Percentiles rank a stretch among this genome's conserved stretches.
Conservation (phyloP, 805 yeast genomes). For the Debaryomyces prosopidis region DNA sequence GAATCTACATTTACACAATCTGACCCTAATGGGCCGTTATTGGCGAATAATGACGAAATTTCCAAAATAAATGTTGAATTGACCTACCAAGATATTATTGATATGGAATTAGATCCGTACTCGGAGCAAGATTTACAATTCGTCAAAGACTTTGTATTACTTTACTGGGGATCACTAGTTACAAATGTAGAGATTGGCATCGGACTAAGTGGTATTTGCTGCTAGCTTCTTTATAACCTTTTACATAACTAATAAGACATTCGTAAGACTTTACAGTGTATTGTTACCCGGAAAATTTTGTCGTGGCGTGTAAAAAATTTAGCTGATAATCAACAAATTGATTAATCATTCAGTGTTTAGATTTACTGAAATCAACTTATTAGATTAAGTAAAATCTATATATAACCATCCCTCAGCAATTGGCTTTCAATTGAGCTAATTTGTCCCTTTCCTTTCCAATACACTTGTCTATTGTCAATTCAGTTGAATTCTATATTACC, state of each 20-base stretch:
- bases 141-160: slow-evolving; percentile 32
- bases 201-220: slow-evolving; percentile 33
- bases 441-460: background rate
- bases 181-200: slow-evolving; percentile 34
- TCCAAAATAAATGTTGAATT: slow-evolving; percentile 26
- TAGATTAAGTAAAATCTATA: slow-evolving; percentile 1
- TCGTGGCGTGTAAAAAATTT: slow-evolving; percentile 5
- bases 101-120: slow-evolving; percentile 46
- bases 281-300: slow-evolving; percentile 5
- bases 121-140: slow-evolving; percentile 37
- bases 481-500: background rate
- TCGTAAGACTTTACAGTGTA: background rate
- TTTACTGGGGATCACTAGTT: slow-evolving; percentile 32
- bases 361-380: background rate
- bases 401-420: background rate
- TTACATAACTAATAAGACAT: too few species aligned
- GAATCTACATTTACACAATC: slow-evolving; percentile 1
- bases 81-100: slow-evolving; percentile 41
- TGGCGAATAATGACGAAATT: background rate
- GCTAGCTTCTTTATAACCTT: slow-evolving; percentile 11
- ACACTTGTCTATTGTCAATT: background rate
- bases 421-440: background rate
- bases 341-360: background rate
- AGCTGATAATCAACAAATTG: slow-evolving; percentile 4
- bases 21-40: slow-evolving; percentile 1